Conservation (phyloP, 208 protist genomes). For the Trypanosoma theileri region DNA sequence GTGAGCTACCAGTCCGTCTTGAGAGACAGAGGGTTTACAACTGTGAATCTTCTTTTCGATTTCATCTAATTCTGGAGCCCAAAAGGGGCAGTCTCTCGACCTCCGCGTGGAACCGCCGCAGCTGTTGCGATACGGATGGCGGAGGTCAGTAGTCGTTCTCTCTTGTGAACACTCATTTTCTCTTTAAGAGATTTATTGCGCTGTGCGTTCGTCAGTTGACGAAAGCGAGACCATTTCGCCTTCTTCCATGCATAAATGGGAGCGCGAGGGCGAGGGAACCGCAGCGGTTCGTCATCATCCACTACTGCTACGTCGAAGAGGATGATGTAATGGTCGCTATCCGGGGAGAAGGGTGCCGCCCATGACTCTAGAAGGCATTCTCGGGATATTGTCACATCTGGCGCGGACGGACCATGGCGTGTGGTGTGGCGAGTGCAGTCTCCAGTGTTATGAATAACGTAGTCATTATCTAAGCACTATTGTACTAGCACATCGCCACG, state of each 20-base stretch:
- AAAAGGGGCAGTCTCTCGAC: slow-evolving; percentile 1
- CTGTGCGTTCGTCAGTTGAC: neutral
- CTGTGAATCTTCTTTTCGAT: slow-evolving; percentile 13
- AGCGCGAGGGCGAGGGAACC: neutral
- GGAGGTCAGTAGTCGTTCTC: neutral
- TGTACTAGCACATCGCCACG: neutral
- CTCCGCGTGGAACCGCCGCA: slow-evolving; percentile 6
- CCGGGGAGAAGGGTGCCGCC: neutral
- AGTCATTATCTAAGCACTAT: slow-evolving; percentile 12
- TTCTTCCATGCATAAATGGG: slow-evolving; percentile 17
- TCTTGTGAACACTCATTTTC: neutral
- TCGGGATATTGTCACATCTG: neutral
- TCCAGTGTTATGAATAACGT: neutral
- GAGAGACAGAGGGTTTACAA: neutral
- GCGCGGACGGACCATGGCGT: neutral
- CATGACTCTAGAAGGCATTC: neutral
- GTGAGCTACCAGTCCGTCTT: neutral
- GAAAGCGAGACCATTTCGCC: neutral
- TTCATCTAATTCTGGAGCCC: slow-evolving; percentile 17
- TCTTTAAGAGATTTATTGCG: neutral
- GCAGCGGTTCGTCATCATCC: neutral
- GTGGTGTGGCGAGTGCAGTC: neutral
- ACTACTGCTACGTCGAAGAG: slow-evolving; percentile 6
- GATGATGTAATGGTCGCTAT: slow-evolving; percentile 20
- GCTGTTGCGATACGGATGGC: slow-evolving; percentile 3